Conservation (phyloP, 176 grass and related monocot species). For the Chloris gayana region DNA sequence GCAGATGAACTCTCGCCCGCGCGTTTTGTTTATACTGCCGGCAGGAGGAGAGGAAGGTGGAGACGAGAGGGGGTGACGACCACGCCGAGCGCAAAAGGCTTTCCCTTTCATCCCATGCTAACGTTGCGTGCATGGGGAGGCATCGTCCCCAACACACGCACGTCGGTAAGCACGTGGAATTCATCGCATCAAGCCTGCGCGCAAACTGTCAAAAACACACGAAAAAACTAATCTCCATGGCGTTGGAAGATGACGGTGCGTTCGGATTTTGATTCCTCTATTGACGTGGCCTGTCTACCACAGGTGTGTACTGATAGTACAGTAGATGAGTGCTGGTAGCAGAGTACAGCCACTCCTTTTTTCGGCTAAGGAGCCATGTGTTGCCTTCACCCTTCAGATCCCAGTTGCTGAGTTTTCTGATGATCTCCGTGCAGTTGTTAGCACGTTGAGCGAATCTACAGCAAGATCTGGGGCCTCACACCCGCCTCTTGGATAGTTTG, state of each 20-base stretch:
- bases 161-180: constrained; percentile 42
- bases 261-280: not conserved
- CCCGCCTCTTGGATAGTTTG: not conserved
- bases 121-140: constrained; percentile 87
- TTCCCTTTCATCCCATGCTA: constrained; percentile 11
- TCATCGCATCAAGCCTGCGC: constrained; percentile 7
- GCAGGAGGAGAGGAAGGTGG: not conserved
- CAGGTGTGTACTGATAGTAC: not conserved
- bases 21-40: constrained; percentile 27
- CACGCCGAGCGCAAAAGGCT: not conserved
- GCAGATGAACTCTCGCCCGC: constrained; percentile 24
- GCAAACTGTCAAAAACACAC: not conserved
- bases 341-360: not conserved
- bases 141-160: constrained; percentile 33
- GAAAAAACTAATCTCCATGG: not conserved
- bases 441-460: not conserved
- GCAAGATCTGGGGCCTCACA: not conserved
- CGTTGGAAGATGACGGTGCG: not conserved
- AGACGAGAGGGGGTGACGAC: constrained; percentile 44
- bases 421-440: constrained; percentile 16
- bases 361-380: not conserved
- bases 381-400: not conserved
- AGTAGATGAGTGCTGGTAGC: not conserved
- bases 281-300: not conserved
- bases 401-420: constrained; percentile 6